phyloP scores from a whole-genome alignment of 192 early-diverging fungal species.

The Backusella luteola region DNA sequence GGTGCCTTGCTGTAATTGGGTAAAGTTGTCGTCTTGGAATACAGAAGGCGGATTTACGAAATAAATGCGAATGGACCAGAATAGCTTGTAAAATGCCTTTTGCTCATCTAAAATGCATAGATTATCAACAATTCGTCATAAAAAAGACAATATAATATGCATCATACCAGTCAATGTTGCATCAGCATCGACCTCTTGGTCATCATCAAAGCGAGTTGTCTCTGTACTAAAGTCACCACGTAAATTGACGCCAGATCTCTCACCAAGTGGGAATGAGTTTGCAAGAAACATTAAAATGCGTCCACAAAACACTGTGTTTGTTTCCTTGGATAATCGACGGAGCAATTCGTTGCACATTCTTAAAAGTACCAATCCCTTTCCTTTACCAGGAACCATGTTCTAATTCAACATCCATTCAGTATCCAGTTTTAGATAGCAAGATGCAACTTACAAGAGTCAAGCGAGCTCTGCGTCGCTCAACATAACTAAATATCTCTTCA shows the following conservation, averaged over 20 bases:
- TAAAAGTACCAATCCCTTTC: conserved; percentile 84
- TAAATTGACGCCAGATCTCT: conserved; percentile 89
- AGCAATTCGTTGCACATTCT: conserved; percentile 89
- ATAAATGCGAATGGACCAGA: conserved; percentile 79
- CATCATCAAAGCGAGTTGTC: conserved; percentile 54
- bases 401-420: conserved; percentile 12
- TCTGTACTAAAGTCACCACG: conserved; percentile 84
- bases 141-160: too few species aligned
- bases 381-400: conserved; percentile 69
- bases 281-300: conserved; percentile 89
- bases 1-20: conserved; percentile 40
- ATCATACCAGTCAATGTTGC: conserved; percentile 23
- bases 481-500: conserved; percentile 60
- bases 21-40: conserved; percentile 38
- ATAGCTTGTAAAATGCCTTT: conserved; percentile 59
- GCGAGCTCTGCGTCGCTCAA: conserved; percentile 53
- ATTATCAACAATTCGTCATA: too few species aligned
- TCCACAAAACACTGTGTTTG: conserved; percentile 78
- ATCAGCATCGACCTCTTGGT: conserved; percentile 47
- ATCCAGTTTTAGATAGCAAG: too few species aligned
- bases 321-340: conserved; percentile 81
- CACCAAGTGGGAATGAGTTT: conserved; percentile 79
- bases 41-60: conserved; percentile 69
- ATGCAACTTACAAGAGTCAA: conserved; percentile 51
- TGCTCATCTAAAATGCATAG: conserved; percentile 26